These are phyloP conservation scores for Lomentospora prolificans DNA, from an alignment of 2,329 filamentous ascomycete genomes.

Conservation along the genomic window DNA sequence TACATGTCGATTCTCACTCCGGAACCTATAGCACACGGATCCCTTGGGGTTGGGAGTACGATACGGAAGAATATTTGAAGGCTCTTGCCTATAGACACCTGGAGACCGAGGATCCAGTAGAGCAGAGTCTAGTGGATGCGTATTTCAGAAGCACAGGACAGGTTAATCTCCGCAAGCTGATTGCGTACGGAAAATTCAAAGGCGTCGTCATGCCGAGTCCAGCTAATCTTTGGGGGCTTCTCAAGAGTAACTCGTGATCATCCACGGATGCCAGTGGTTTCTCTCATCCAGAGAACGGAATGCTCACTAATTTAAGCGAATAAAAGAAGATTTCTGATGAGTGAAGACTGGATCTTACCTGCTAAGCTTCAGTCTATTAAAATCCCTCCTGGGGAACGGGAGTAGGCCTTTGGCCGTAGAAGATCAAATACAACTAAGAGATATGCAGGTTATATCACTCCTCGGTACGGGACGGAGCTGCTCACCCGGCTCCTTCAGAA, in stretches of 20 bases:
- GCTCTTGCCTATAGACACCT: background rate
- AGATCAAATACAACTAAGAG: too few relatives aligned
- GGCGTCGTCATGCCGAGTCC: background rate
- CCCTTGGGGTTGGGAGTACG: background rate
- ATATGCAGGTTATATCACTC: too few relatives aligned
- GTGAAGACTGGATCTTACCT: too few relatives aligned
- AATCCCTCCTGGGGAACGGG: too few relatives aligned
- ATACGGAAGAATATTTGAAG: background rate
- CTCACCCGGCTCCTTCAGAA: too few relatives aligned
- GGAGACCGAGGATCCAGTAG: background rate
- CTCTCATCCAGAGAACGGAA: too few relatives aligned
- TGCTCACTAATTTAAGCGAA: too few relatives aligned
- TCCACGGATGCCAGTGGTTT: background rate
- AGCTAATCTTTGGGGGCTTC: conserved; percentile 1
- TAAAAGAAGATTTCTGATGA: too few relatives aligned
- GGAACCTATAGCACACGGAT: background rate
- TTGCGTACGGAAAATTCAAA: background rate
- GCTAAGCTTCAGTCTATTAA: too few relatives aligned
- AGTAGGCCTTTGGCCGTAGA: too few relatives aligned
- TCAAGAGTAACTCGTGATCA: background rate
- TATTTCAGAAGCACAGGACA: background rate
- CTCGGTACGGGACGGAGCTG: background rate
- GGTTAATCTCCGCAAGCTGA: background rate
- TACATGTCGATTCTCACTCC: background rate
- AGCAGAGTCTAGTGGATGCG: background rate